phyloP scores from a whole-genome alignment of 169 alveolate genomes.

The Plasmodium yoelii region DNA sequence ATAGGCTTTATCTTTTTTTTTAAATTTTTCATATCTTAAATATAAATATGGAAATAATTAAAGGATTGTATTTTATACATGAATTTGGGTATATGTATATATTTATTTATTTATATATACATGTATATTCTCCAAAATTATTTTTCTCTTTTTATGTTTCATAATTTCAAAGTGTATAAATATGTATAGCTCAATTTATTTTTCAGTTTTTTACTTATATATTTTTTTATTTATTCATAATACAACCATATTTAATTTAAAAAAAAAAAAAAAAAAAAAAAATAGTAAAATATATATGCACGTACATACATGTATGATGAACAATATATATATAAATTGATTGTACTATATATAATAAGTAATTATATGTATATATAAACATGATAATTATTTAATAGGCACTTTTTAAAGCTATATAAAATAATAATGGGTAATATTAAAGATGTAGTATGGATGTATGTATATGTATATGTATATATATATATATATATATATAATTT shows the following conservation, averaged over 20 bases:
- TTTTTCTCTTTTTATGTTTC: neutral
- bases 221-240: neutral
- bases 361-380: neutral
- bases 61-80: no score
- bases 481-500: neutral
- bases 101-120: neutral
- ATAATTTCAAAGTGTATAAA: neutral
- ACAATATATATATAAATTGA: no score
- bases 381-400: neutral
- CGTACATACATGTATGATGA: neutral
- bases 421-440: no score
- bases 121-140: neutral
- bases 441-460: no score
- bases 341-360: neutral
- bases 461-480: no score
- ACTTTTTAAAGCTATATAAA: no score
- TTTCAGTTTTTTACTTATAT: neutral
- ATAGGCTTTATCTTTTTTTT: no score
- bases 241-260: neutral
- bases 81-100: constrained; percentile 3
- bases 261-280: neutral
- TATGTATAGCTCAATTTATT: neutral
- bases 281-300: neutral
- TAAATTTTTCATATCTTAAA: no score
- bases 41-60: no score